Conservation (phyloP, 139 green algal species). For the Micractinium conductrix region DNA sequence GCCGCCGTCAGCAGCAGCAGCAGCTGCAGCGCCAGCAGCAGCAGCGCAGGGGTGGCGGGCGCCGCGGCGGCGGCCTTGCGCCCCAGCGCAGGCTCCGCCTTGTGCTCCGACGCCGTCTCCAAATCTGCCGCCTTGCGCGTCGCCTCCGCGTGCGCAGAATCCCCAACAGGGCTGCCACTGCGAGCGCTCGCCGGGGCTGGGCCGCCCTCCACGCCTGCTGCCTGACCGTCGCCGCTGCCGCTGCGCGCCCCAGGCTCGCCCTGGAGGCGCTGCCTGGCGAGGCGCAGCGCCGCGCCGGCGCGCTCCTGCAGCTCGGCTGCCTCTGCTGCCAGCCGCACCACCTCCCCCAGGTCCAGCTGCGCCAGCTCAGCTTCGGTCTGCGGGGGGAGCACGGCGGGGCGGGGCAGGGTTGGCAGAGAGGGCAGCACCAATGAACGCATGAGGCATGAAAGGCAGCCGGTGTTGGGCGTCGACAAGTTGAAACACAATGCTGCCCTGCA, state of each 20-base stretch:
- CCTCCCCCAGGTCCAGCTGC: slow-evolving; percentile 16
- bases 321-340: slow-evolving; percentile 31
- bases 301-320: slow-evolving; percentile 10
- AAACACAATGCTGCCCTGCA: too few species aligned
- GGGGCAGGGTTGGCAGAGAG: background rate
- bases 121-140: background rate
- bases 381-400: background rate
- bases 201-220: background rate
- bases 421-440: too few species aligned
- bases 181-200: too few species aligned
- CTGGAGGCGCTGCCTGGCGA: slow-evolving; percentile 8
- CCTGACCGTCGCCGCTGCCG: background rate
- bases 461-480: too few species aligned
- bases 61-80: too few species aligned
- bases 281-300: slow-evolving; percentile 9
- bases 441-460: too few species aligned
- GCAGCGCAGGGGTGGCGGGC: background rate
- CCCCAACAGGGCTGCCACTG: too few species aligned
- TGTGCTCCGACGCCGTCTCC: background rate
- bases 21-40: background rate
- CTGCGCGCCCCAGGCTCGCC: background rate
- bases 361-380: slow-evolving; percentile 23
- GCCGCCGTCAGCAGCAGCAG: background rate
- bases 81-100: background rate
- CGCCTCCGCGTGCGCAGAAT: too few species aligned